These are phyloP conservation scores for Flaveria sonorensis DNA, from an alignment of 129 eudicot genomes.

Conservation along the genomic window DNA sequence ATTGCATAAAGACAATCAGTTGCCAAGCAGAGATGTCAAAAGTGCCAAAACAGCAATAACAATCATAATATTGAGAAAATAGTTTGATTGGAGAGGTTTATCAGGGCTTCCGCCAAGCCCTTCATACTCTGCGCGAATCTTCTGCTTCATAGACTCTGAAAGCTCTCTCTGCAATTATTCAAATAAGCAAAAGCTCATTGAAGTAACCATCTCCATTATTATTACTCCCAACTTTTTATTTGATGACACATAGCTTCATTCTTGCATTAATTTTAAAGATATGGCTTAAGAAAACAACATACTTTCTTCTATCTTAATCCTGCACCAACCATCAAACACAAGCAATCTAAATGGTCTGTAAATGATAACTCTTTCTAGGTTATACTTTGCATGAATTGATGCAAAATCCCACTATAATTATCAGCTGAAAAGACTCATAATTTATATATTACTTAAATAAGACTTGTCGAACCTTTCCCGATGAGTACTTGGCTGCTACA, in stretches of 20 bases:
- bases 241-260: constrained; percentile 48
- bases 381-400: constrained; percentile 18
- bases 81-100: constrained; percentile 91
- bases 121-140: constrained; percentile 90
- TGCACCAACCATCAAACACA: constrained; percentile 73
- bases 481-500: constrained; percentile 87
- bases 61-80: constrained; percentile 88
- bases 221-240: constrained; percentile 50
- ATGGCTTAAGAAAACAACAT: constrained; percentile 59
- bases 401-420: constrained; percentile 17
- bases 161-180: constrained; percentile 90
- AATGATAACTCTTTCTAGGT: background rate
- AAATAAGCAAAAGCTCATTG: constrained; percentile 63
- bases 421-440: constrained; percentile 12
- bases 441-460: background rate
- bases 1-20: constrained; percentile 38
- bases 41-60: constrained; percentile 85
- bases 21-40: constrained; percentile 69
- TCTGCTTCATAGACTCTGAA: constrained; percentile 86
- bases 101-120: constrained; percentile 91
- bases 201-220: constrained; percentile 55
- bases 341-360: constrained; percentile 34
- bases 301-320: constrained; percentile 68
- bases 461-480: constrained; percentile 67
- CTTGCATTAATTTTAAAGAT: constrained; percentile 57